These are phyloP conservation scores for Xanthoconium separans DNA, from an alignment of 1,284 basidiomycete genomes.

Conservation along the genomic window DNA sequence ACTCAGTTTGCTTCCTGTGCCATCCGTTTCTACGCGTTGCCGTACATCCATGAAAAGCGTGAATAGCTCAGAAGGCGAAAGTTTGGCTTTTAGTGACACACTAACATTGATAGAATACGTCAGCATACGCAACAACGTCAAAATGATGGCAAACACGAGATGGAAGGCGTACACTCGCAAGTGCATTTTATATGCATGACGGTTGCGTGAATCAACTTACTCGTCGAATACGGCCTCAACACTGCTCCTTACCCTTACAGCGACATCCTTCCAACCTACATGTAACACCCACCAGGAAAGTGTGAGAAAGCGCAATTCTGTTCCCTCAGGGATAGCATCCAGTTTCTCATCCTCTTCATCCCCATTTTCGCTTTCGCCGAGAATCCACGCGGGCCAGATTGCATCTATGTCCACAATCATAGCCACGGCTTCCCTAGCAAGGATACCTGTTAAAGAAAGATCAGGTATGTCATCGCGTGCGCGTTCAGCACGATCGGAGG, in stretches of 20 bases:
- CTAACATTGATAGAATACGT: slow-evolving; percentile 36
- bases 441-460: slow-evolving; percentile 26
- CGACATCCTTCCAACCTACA: slow-evolving; percentile 84
- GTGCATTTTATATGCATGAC: neutral
- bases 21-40: slow-evolving; percentile 68
- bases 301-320: slow-evolving; percentile 78
- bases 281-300: slow-evolving; percentile 91
- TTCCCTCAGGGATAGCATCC: slow-evolving; percentile 49
- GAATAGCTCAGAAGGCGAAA: slow-evolving; percentile 68
- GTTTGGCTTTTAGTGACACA: slow-evolving; percentile 75
- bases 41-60: slow-evolving; percentile 70
- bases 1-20: slow-evolving; percentile 54
- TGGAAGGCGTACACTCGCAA: neutral
- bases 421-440: slow-evolving; percentile 26
- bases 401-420: slow-evolving; percentile 25
- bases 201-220: slow-evolving; percentile 41
- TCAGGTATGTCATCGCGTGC: slow-evolving; percentile 40
- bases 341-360: slow-evolving; percentile 20
- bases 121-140: slow-evolving; percentile 6
- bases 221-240: slow-evolving; percentile 81
- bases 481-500: slow-evolving; percentile 62
- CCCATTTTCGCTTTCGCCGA: slow-evolving; percentile 12
- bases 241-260: slow-evolving; percentile 66
- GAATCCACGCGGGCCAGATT: slow-evolving; percentile 26
- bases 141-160: neutral